Evolutionary conservation across 2,329 filamentous ascomycete genomes (phyloP), one percentile per base, ranked within the genome.

Genomic region (Taxawa tesnikishii): DNA sequence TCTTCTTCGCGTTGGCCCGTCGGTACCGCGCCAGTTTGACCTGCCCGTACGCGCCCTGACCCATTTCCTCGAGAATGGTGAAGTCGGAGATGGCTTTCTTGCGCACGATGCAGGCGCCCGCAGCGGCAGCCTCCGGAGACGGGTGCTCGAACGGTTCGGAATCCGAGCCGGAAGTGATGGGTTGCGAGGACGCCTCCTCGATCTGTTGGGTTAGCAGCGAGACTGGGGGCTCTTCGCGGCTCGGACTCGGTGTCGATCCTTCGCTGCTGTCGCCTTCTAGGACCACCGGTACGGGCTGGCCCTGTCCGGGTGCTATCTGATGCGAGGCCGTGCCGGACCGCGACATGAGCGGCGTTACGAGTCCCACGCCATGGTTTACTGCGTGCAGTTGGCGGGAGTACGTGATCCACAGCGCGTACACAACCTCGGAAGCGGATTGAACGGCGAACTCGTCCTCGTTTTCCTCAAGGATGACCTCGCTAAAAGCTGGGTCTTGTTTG

Each of bases 321-420:
- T 77, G 79, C 9, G 81, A 68, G 17, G 85, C 83, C 2, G 83
- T 85, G 13, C 68, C 65, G 12, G 71, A 63, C 17, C 75, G 74
- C 25, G 79, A 76, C 11, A 74, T 56, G 23, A 33, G 51, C 4
- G 76, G 72, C 15, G 77, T 76, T n/a, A 76, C 63, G 13, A 70
- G 63, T n/a, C 72, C 68, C 28, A 77, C 55, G 32, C 67, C 63
- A 32, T 70, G 64, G 38, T 75, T 75, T 23, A 75, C 70, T 11
- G 83, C 80, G 53, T 98, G 90, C 9, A 96, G 67, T 48, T 94
- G 84, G 40, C 87, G 73, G 12, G 88, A 96, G 53, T 96, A 98
- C 1, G 88, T 96, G 43, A 98, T 80, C 90, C 90, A 98, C 17
- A 98, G 62, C 8, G 90, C 90, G 60, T 87, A 96, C 0, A 96